These are phyloP conservation scores for Coemansia sp. DNA, from an alignment of 192 early-diverging fungal species.

Conservation along the genomic window DNA sequence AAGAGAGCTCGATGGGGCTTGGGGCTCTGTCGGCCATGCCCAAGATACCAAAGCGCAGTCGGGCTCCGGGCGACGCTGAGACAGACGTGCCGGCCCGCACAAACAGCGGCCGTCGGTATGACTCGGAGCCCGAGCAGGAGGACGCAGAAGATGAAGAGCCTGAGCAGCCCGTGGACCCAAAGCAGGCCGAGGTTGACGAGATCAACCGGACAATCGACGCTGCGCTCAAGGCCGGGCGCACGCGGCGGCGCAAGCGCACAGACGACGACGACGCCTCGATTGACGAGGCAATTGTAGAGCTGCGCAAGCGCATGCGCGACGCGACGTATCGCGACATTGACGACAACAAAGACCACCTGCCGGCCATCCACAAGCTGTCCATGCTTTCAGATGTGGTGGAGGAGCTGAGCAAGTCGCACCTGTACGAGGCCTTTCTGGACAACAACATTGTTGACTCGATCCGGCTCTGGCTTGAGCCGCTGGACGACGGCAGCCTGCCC, in stretches of 20 bases:
- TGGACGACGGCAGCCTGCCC: constrained; percentile 82
- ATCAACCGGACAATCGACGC: constrained; percentile 41
- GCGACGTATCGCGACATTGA: constrained; percentile 46
- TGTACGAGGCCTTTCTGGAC: constrained; percentile 72
- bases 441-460: constrained; percentile 80
- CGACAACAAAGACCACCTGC: constrained; percentile 46
- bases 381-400: constrained; percentile 46
- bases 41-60: constrained; percentile 35
- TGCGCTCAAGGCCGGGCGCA: constrained; percentile 31
- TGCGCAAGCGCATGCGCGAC: constrained; percentile 49
- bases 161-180: constrained; percentile 20
- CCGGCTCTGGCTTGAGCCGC: constrained; percentile 84
- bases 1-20: background rate
- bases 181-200: constrained; percentile 41
- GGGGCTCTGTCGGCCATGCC: constrained; percentile 20
- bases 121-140: background rate
- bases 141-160: constrained; percentile 2
- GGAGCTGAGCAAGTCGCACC: constrained; percentile 47
- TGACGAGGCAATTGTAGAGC: constrained; percentile 45
- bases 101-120: background rate
- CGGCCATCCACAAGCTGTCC: constrained; percentile 47
- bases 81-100: background rate
- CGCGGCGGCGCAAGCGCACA: constrained; percentile 38
- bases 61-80: no score
- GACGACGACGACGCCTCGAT: constrained; percentile 45